phyloP scores from a whole-genome alignment of 805 yeast species.

The Saccharomyces eubayanus region DNA sequence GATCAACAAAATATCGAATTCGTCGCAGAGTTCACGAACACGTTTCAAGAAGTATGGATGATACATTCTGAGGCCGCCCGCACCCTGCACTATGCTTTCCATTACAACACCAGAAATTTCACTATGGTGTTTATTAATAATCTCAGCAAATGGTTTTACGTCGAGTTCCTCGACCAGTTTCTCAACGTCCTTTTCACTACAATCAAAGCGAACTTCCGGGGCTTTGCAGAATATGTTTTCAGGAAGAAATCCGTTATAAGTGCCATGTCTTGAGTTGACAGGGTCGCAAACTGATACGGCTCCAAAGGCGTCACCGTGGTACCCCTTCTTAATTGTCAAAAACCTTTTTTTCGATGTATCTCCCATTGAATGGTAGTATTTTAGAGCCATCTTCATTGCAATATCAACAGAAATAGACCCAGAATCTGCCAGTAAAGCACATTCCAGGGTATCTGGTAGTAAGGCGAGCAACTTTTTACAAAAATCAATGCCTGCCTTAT shows the following conservation, averaged over 20 bases:
- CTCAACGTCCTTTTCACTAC: background rate
- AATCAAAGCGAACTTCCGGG: conserved; percentile 10
- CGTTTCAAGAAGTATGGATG: conserved; percentile 28
- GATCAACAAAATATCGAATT: conserved; percentile 21
- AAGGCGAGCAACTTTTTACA: conserved; percentile 27
- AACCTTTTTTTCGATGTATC: conserved; percentile 16
- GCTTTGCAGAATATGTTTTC: conserved; percentile 23
- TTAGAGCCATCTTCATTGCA: conserved; percentile 33
- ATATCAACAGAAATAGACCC: conserved; percentile 35
- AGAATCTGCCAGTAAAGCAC: conserved; percentile 21
- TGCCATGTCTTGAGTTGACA: conserved; percentile 29
- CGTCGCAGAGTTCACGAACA: conserved; percentile 28
- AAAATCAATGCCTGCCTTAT: conserved; percentile 24
- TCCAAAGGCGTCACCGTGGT: conserved; percentile 35
- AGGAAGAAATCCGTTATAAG: conserved; percentile 27
- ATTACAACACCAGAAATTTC: conserved; percentile 32
- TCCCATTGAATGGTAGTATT: conserved; percentile 19
- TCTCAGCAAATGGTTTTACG: background rate
- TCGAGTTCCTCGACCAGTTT: background rate
- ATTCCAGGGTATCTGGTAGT: conserved; percentile 19
- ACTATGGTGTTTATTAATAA: conserved; percentile 22
- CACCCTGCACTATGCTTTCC: conserved; percentile 35
- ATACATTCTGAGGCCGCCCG: conserved; percentile 34
- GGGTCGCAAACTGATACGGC: conserved; percentile 34
- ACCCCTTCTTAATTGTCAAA: conserved; percentile 30